phyloP scores from a whole-genome alignment of 179 eudicot genomes.

The Patellifolia procumbens region DNA sequence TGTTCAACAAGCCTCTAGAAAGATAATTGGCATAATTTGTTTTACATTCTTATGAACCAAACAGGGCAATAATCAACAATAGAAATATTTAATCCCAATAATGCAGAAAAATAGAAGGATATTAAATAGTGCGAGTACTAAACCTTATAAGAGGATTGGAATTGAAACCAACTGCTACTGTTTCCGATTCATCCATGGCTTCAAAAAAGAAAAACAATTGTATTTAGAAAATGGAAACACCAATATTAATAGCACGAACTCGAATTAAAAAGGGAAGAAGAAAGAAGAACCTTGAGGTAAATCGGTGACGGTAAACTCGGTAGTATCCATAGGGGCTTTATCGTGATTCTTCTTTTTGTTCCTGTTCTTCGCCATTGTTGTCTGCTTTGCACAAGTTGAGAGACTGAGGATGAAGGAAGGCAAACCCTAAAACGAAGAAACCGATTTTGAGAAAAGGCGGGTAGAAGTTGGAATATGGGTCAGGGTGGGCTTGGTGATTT shows the following conservation, averaged over 20 bases:
- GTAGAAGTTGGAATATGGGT: neutral
- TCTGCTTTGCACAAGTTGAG: neutral
- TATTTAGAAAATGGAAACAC: neutral
- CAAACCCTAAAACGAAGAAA: conserved; percentile 28
- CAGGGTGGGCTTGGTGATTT: neutral
- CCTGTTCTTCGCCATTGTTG: conserved; percentile 67
- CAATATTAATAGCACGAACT: neutral
- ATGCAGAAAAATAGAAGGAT: neutral
- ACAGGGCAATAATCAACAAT: neutral
- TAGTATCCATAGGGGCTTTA: conserved; percentile 43
- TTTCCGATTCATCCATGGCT: conserved; percentile 78
- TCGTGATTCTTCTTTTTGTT: conserved; percentile 54
- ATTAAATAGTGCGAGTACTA: neutral
- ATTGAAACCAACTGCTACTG: conserved; percentile 27
- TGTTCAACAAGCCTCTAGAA: no score
- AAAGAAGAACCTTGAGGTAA: conserved; percentile 42
- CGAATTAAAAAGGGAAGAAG: neutral
- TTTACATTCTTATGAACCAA: no score
- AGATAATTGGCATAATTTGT: no score
- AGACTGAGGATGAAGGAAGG: neutral
- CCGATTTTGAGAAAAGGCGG: neutral
- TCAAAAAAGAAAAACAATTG: conserved; percentile 3
- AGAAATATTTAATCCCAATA: no score
- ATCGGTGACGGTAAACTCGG: conserved; percentile 29
- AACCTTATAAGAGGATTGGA: conserved; percentile 31